These are phyloP conservation scores for Xerocomellus dryophilus DNA, from an alignment of 768 basidiomycete species.

Conservation along the genomic window DNA sequence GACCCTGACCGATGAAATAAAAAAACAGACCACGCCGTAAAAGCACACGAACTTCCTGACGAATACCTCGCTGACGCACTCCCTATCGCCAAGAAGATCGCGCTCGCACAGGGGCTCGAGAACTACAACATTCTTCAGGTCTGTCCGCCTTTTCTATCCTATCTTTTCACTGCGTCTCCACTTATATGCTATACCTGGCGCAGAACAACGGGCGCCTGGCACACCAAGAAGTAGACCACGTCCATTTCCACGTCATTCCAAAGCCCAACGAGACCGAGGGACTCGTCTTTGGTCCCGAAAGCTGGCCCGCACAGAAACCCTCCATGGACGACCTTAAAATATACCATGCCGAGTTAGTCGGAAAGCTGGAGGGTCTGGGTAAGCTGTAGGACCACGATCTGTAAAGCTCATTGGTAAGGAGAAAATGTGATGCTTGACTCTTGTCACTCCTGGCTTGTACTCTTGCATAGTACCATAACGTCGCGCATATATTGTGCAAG, in stretches of 20 bases:
- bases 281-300: constrained; percentile 50
- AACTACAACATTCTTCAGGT: constrained; percentile 88
- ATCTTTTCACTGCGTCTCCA: too few species aligned
- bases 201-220: constrained; percentile 70
- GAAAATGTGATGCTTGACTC: too few species aligned
- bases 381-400: constrained; percentile 14
- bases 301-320: constrained; percentile 50
- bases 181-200: background rate
- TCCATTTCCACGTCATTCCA: constrained; percentile 93
- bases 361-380: constrained; percentile 14
- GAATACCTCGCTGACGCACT: constrained; percentile 75
- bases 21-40: constrained; percentile 72
- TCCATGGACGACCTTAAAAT: constrained; percentile 23
- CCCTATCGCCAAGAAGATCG: constrained; percentile 85
- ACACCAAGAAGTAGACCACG: constrained; percentile 76
- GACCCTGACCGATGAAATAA: background rate
- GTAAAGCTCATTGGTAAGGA: background rate
- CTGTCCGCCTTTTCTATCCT: background rate
- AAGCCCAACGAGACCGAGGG: constrained; percentile 75
- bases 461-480: too few species aligned
- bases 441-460: too few species aligned
- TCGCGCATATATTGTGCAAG: too few species aligned
- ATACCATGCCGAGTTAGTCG: constrained; percentile 18
- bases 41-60: constrained; percentile 86
- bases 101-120: constrained; percentile 63